These are phyloP conservation scores for Williopsis jadinii DNA, from an alignment of 1,139 yeast species.

Conservation along the genomic window DNA sequence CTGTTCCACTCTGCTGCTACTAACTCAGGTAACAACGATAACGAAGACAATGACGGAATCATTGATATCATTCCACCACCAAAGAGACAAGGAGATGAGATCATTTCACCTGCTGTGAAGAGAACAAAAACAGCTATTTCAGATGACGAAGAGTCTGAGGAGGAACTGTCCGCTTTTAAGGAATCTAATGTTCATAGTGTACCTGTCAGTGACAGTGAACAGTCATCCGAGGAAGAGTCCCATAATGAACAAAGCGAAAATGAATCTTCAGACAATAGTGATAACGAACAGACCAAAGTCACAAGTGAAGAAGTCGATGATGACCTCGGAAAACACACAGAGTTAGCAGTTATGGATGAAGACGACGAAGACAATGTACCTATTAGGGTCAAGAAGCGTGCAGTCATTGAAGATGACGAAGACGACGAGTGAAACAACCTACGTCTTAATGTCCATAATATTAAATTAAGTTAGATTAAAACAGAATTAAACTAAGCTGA, in stretches of 20 bases:
- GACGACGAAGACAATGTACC: conserved; percentile 1
- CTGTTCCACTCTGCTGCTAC: conserved; percentile 8
- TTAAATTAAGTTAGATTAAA: too few relatives aligned
- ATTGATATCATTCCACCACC: conserved; percentile 4
- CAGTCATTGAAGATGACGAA: conserved; percentile 9
- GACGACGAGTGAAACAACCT: conserved; percentile 2
- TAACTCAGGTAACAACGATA: background rate
- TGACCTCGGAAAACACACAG: background rate
- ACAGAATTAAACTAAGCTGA: too few relatives aligned
- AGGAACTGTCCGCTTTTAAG: too few relatives aligned
- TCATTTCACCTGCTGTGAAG: conserved; percentile 11
- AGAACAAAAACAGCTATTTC: conserved; percentile 5
- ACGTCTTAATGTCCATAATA: too few relatives aligned
- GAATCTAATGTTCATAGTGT: too few relatives aligned
- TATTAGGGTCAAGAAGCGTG: conserved; percentile 5
- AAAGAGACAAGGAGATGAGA: conserved; percentile 9
- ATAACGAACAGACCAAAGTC: background rate
- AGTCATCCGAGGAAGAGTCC: conserved; percentile 2
- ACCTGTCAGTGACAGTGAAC: too few relatives aligned
- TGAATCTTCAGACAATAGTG: conserved; percentile 1
- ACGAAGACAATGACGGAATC: conserved; percentile 5
- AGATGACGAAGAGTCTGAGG: too few relatives aligned
- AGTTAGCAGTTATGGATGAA: background rate
- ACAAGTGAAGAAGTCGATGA: conserved; percentile 1
- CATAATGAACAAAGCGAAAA: background rate